Evolutionary conservation across 1,284 basidiomycete species (phyloP).

Genomic region (Apiotrichum domesticum): DNA sequence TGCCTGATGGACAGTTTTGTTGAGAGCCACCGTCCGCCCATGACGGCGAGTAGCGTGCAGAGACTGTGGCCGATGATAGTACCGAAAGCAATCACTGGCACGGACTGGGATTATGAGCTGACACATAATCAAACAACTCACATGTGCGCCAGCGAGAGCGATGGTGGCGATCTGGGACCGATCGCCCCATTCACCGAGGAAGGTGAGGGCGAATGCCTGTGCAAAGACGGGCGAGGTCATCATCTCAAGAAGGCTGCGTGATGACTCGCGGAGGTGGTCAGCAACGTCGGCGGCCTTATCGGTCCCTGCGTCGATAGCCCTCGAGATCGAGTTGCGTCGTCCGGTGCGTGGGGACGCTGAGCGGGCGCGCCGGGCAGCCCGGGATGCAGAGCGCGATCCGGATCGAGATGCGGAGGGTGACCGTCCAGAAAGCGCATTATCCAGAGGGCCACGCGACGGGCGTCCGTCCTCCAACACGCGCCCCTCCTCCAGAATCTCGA

Average conservation of each 20-base stretch:
- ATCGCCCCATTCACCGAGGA: constrained; percentile 98
- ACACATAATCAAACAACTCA: constrained; percentile 48
- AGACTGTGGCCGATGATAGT: constrained; percentile 82
- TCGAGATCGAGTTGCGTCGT: not conserved
- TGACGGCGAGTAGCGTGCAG: constrained; percentile 83
- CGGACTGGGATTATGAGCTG: constrained; percentile 51
- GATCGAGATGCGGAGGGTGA: not conserved
- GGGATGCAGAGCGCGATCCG: not conserved
- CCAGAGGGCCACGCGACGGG: constrained; percentile 4
- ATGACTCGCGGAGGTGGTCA: constrained; percentile 4
- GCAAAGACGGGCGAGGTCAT: constrained; percentile 89
- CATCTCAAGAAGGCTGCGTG: constrained; percentile 54
- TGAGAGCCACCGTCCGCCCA: constrained; percentile 83
- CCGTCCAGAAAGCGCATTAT: constrained; percentile 5
- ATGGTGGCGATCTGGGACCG: constrained; percentile 96
- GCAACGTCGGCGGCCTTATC: constrained; percentile 5
- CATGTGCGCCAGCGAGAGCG: constrained; percentile 90
- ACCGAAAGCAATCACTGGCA: constrained; percentile 76
- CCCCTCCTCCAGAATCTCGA: constrained; percentile 42
- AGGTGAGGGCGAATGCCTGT: constrained; percentile 90
- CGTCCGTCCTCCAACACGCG: not conserved
- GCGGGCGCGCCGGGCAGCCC: not conserved
- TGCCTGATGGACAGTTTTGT: constrained; percentile 93
- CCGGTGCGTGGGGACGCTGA: not conserved
- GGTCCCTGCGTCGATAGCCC: constrained; percentile 5